These are phyloP conservation scores for Antrodiella citrinella DNA, from an alignment of 768 basidiomycete genomes.

Conservation along the genomic window DNA sequence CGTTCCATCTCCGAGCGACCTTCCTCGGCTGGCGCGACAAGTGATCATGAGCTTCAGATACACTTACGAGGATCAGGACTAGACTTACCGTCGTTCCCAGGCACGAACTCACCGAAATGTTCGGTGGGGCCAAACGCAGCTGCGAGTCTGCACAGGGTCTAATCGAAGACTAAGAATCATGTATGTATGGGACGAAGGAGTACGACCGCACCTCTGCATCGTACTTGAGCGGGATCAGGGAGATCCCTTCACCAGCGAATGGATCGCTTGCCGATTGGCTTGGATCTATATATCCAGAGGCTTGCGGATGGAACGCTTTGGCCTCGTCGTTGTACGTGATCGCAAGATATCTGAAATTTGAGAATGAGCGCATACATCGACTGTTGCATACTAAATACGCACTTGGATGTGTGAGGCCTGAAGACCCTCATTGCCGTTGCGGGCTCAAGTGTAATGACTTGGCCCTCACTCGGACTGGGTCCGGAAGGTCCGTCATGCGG, in stretches of 20 bases:
- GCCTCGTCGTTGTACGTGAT: constrained; percentile 49
- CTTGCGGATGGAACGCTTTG: constrained; percentile 2
- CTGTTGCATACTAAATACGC: constrained; percentile 3
- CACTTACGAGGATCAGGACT: too few relatives aligned
- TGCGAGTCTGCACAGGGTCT: constrained; percentile 48
- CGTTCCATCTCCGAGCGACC: not conserved
- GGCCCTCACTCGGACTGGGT: not conserved
- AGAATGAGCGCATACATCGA: not conserved
- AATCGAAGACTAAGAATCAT: not conserved
- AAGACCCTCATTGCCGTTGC: constrained; percentile 56
- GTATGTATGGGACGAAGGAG: too few relatives aligned
- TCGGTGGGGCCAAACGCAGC: constrained; percentile 62
- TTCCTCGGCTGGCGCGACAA: not conserved
- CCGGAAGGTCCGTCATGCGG: constrained; percentile 2
- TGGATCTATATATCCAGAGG: not conserved
- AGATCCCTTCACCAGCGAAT: constrained; percentile 28
- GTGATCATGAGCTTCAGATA: too few relatives aligned
- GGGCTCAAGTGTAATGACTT: constrained; percentile 34
- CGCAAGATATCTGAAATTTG: constrained; percentile 7
- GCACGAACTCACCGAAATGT: constrained; percentile 29
- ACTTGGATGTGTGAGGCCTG: constrained; percentile 49
- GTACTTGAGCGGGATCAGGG: constrained; percentile 50
- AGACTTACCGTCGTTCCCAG: too few relatives aligned
- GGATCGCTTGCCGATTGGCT: not conserved
- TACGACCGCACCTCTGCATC: constrained; percentile 48